phyloP scores from a whole-genome alignment of 164 flowering plant species.

The Warburgia ugandensis region DNA sequence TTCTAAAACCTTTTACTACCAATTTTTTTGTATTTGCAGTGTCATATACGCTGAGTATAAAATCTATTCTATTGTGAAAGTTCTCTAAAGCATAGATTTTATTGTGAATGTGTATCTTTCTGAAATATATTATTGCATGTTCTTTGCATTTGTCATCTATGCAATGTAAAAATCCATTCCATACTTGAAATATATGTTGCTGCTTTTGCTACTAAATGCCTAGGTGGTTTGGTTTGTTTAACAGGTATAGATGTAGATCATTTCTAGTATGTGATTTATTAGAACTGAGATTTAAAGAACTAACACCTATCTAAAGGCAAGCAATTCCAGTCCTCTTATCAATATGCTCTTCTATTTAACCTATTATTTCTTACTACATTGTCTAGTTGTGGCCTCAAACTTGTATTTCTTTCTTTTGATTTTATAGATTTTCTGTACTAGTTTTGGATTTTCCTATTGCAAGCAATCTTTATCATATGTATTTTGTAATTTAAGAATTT shows the following conservation, averaged over 20 bases:
- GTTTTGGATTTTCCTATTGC: too few relatives aligned
- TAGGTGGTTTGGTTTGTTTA: conserved; percentile 5
- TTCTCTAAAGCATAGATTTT: too few relatives aligned
- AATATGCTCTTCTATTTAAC: conserved; percentile 50
- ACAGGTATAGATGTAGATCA: conserved; percentile 59
- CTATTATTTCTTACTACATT: conserved; percentile 5
- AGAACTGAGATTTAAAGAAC: conserved; percentile 80
- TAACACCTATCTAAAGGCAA: conserved; percentile 99
- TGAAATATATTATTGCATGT: too few relatives aligned
- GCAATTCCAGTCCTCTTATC: conserved; percentile 92
- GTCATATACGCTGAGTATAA: too few relatives aligned
- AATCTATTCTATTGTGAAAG: too few relatives aligned
- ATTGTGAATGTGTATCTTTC: too few relatives aligned
- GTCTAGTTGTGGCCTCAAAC: not conserved
- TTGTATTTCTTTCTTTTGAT: not conserved
- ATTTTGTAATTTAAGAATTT: not conserved
- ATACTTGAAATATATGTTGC: not conserved
- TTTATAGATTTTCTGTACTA: too few relatives aligned
- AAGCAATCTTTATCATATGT: too few relatives aligned
- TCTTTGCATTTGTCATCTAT: too few relatives aligned
- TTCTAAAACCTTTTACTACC: too few relatives aligned
- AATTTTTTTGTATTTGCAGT: too few relatives aligned
- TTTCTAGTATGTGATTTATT: conserved; percentile 54
- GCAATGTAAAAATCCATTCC: too few relatives aligned
- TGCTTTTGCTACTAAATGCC: not conserved